These are phyloP conservation scores for Cordyceps fumosorosea DNA, from an alignment of 2,329 filamentous ascomycete species.

Conservation along the genomic window DNA sequence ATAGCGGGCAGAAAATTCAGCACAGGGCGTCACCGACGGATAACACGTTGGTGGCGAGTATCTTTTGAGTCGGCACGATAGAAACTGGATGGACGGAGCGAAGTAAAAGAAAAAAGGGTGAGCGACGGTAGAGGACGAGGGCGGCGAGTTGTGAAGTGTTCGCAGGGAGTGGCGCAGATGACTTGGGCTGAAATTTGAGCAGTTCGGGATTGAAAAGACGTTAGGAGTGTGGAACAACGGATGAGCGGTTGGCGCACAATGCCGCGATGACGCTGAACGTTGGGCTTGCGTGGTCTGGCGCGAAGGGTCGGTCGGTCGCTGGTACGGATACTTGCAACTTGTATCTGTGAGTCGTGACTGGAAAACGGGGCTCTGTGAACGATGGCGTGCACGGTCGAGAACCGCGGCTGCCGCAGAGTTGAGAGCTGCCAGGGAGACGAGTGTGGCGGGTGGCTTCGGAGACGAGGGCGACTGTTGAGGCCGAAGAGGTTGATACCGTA, in stretches of 20 bases:
- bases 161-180: background rate
- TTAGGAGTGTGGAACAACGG: conserved; percentile 4
- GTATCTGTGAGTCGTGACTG: background rate
- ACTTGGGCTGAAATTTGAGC: background rate
- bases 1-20: background rate
- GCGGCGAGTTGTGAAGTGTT: background rate
- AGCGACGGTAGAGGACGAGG: background rate
- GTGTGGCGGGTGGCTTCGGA: background rate
- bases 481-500: background rate
- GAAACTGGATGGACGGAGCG: background rate
- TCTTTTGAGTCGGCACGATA: background rate
- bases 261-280: background rate
- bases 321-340: background rate
- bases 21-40: background rate
- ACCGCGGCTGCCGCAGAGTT: background rate
- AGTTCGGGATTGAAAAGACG: background rate
- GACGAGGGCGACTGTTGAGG: background rate
- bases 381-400: conserved; percentile 5
- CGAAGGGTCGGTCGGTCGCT: background rate
- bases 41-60: background rate
- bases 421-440: background rate
- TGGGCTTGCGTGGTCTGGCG: background rate
- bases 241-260: conserved; percentile 3
- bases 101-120: background rate
- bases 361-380: background rate